A percentile compares a stretch with the other conserved stretches of the same genome.
Evolutionary conservation across 306 rosid genomes (phyloP).

Genomic region (Dalbergia cultrata): DNA sequence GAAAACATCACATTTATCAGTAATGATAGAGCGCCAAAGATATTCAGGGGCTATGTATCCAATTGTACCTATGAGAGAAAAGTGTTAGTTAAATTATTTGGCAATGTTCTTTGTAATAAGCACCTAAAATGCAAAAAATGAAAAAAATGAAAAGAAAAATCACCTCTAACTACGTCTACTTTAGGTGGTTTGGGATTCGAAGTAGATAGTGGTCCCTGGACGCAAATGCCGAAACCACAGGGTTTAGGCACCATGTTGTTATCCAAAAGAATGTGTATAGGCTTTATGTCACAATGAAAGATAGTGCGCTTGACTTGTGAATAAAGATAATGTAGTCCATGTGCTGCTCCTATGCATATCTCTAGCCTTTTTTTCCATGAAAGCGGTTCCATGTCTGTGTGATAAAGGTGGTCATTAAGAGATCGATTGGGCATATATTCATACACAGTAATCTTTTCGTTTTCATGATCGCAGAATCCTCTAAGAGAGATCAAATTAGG

Average conservation of each 20-base stretch:
- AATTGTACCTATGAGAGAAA: not conserved
- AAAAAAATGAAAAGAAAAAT: too few species aligned
- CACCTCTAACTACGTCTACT: too few species aligned
- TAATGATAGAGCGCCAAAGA: too few species aligned
- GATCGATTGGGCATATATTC: conserved; percentile 27
- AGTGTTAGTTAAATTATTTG: not conserved
- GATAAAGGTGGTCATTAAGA: not conserved
- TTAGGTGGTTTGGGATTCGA: conserved; percentile 27
- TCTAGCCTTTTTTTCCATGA: conserved; percentile 35
- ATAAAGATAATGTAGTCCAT: conserved; percentile 46
- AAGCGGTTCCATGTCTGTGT: not conserved
- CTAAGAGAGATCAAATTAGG: conserved; percentile 25
- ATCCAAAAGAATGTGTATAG: not conserved
- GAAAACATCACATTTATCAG: too few species aligned
- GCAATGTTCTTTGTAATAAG: too few species aligned
- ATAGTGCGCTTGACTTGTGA: not conserved
- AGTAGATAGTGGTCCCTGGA: not conserved
- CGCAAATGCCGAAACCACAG: not conserved
- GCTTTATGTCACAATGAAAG: not conserved
- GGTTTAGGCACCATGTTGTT: conserved; percentile 8
- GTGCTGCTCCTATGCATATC: conserved; percentile 14
- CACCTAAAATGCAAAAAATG: too few species aligned
- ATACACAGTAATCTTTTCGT: conserved; percentile 27
- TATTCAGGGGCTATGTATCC: not conserved
- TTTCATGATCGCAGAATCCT: conserved; percentile 30